These are phyloP conservation scores for Xylariaceae sp. DNA, from an alignment of 2,329 filamentous ascomycete genomes.

Conservation along the genomic window DNA sequence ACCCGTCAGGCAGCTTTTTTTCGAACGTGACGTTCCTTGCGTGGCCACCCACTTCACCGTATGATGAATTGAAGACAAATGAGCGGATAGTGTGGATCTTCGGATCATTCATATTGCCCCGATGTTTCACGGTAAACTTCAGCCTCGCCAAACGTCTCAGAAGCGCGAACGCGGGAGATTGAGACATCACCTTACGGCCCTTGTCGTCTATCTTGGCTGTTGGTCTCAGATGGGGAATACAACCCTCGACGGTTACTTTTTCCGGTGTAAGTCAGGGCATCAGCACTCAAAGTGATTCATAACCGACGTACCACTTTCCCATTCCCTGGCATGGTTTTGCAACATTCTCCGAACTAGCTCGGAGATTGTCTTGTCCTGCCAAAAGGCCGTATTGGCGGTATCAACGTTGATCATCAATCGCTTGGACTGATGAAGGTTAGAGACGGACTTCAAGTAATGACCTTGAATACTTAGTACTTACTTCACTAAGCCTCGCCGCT, in stretches of 20 bases:
- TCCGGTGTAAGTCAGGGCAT: constrained; percentile 29
- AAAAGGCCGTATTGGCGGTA: constrained; percentile 88
- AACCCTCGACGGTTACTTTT: constrained; percentile 22
- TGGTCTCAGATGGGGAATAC: constrained; percentile 27
- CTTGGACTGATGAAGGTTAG: constrained; percentile 34
- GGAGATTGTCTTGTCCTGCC: constrained; percentile 44
- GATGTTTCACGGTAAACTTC: constrained; percentile 52
- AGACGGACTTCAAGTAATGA: constrained; percentile 11
- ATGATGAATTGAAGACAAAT: constrained; percentile 44
- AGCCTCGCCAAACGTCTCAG: constrained; percentile 51
- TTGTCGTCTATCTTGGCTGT: constrained; percentile 21
- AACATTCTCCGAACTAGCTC: constrained; percentile 30
- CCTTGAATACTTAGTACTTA: constrained; percentile 24
- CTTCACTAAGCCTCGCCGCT: constrained; percentile 70
- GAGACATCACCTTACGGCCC: constrained; percentile 27
- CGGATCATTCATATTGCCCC: constrained; percentile 40
- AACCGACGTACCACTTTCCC: constrained; percentile 28
- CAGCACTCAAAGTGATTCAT: not conserved
- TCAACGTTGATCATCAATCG: constrained; percentile 82
- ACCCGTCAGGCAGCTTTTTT: constrained; percentile 37
- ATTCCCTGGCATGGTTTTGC: constrained; percentile 25
- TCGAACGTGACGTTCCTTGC: constrained; percentile 54
- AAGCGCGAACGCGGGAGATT: constrained; percentile 49
- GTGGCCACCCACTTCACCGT: constrained; percentile 42
- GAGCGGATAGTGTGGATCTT: constrained; percentile 50